Base-by-base conservation (phyloP, 345 rosid genomes). In the Schrenkiella parvula region DNA sequence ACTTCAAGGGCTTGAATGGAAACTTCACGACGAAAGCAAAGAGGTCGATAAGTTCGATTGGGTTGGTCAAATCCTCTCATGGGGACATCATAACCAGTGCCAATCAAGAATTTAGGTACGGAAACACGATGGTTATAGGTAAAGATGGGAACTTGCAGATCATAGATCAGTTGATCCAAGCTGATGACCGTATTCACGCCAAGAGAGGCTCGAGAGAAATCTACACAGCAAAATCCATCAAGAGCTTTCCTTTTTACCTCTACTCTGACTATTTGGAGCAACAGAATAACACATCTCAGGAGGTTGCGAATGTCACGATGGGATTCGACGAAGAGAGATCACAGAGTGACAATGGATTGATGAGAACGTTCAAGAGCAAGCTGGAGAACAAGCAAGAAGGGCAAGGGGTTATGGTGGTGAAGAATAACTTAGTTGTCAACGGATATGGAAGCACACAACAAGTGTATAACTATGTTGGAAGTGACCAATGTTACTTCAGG, bases 51-150 rank as follows among this genome's bases (percentile, higher is more conserved):
- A 78, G 81, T 35, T 73, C 89, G 0, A 22, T 54, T 0, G 97
- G 93, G 48, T 84, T 87, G 87, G 88, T 93, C 6, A 73, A 82
- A 44, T 87, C 95, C n/a, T 87, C 93, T 31, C 75, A 78, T 31
- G 93, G 97, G 10, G 79, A 76, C 3, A 81, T 93, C 75, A 76
- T 83, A 10, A 85, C 96, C n/a, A 67, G 31, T 35, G 81, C 71
- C 4, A 64, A 54, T 58, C 97, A 93, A 70, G 71, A 75, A 2
- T 82, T 90, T 11, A 55, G 81, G 51, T 90, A 80, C 61, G 75
- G 52, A 17, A 93, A 88, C 80, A 63, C 13, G 1, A 93, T 93
- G 89, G 74, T 76, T 71, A 29, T 90, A 65, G 82, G 78, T 18
- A 79, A 85, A 31, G 71, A 79, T 13, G 90, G 82, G 51, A 77